Conservation (phyloP, 1,284 basidiomycete genomes). For the Schizophyllum amplum region DNA sequence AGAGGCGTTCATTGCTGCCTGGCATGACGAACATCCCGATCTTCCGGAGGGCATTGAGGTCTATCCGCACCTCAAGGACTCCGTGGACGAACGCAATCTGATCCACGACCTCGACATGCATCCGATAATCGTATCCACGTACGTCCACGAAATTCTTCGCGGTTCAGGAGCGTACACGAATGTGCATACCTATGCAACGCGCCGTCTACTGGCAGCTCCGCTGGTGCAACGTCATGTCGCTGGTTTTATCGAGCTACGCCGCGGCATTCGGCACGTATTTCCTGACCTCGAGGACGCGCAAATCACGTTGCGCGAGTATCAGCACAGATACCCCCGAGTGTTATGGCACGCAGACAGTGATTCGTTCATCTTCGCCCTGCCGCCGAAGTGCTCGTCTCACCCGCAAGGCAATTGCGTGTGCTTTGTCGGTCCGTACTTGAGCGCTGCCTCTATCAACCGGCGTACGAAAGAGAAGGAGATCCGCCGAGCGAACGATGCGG, state of each 20-base stretch:
- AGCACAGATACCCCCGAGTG: not conserved
- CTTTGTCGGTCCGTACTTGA: slow-evolving; percentile 3
- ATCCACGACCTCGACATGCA: slow-evolving; percentile 1
- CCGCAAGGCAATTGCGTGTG: slow-evolving; percentile 1
- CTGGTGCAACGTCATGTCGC: not conserved
- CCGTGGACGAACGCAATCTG: not conserved
- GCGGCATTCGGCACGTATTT: not conserved
- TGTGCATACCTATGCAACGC: not conserved
- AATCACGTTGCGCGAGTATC: slow-evolving; percentile 2
- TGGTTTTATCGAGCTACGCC: not conserved
- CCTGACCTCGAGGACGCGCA: not conserved
- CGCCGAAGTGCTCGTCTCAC: not conserved
- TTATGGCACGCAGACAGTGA: slow-evolving; percentile 1
- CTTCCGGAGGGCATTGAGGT: not conserved
- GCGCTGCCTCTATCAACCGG: not conserved
- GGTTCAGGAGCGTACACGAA: slow-evolving; percentile 1
- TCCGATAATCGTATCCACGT: not conserved
- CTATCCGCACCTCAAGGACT: not conserved
- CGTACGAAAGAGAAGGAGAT: too few relatives aligned
- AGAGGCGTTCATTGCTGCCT: slow-evolving; percentile 1
- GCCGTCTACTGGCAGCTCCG: not conserved
- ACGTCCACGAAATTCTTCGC: not conserved
- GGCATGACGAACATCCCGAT: slow-evolving; percentile 2
- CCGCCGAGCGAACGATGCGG: too few relatives aligned
- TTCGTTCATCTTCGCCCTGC: slow-evolving; percentile 2